Evolutionary conservation across 2,329 filamentous ascomycete species (phyloP).

Genomic region (Cercospora brassicicola): DNA sequence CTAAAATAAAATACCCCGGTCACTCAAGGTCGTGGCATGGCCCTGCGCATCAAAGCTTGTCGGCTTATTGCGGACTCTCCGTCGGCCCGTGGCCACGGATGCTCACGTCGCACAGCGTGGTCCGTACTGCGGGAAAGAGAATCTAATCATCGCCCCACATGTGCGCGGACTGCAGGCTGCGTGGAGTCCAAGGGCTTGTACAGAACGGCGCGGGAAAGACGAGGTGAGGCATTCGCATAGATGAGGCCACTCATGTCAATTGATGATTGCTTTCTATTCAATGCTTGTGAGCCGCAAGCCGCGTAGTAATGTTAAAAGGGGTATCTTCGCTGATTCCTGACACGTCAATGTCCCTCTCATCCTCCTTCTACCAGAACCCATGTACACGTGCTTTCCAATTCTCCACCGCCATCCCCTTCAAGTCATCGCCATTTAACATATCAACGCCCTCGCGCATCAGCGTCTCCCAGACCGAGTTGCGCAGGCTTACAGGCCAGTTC

Average conservation of each 20-base stretch:
- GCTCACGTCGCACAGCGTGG: neutral
- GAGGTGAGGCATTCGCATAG: neutral
- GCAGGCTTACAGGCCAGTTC: constrained; percentile 54
- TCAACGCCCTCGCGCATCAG: constrained; percentile 56
- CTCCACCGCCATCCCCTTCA: constrained; percentile 49
- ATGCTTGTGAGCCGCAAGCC: neutral
- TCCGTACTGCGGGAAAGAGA: neutral
- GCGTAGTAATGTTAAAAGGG: neutral
- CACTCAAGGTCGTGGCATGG: neutral
- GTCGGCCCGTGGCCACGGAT: neutral
- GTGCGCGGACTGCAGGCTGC: neutral
- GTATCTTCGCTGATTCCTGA: neutral
- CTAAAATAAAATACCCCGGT: neutral
- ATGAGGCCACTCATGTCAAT: neutral
- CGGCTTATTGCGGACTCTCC: neutral
- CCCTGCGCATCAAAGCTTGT: neutral
- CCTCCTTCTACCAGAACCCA: constrained; percentile 15
- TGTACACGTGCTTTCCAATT: constrained; percentile 46
- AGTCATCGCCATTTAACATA: constrained; percentile 60
- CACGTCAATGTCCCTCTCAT: neutral
- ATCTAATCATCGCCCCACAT: neutral
- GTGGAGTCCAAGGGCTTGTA: neutral
- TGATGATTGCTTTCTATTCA: constrained; percentile 1
- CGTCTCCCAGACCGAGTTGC: constrained; percentile 57
- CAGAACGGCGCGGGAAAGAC: neutral